Evolutionary conservation across 805 yeast species (phyloP).

Genomic region (Wickerhamomyces canadensis): DNA sequence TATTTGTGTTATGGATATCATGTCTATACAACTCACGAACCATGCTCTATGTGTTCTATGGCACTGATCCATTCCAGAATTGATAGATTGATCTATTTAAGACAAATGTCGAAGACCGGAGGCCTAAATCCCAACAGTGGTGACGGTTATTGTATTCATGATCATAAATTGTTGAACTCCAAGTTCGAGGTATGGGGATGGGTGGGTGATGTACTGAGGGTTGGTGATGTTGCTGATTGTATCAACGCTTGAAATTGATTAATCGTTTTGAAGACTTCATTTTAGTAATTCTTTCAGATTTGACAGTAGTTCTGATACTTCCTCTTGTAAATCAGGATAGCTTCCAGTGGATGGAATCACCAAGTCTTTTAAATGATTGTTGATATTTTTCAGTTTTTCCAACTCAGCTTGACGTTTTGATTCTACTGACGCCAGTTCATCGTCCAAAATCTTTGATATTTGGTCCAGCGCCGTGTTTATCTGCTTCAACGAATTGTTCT

Average conservation of each 20-base stretch:
- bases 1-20: constrained; percentile 75
- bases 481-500: neutral
- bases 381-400: constrained; percentile 16
- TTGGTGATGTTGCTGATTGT: constrained; percentile 19
- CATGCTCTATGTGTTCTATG: constrained; percentile 96
- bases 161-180: constrained; percentile 74
- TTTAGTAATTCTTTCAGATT: constrained; percentile 13
- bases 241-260: constrained; percentile 18
- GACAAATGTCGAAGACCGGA: constrained; percentile 45
- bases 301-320: constrained; percentile 13
- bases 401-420: constrained; percentile 14
- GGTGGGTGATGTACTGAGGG: constrained; percentile 36
- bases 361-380: constrained; percentile 26
- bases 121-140: constrained; percentile 53
- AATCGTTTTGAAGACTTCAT: constrained; percentile 2
- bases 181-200: constrained; percentile 80
- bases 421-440: constrained; percentile 17
- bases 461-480: constrained; percentile 20
- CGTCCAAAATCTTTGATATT: constrained; percentile 25
- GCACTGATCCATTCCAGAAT: constrained; percentile 90
- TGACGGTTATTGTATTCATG: constrained; percentile 68
- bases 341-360: constrained; percentile 10
- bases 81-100: constrained; percentile 57
- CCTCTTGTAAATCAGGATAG: constrained; percentile 5
- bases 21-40: constrained; percentile 90